A percentile compares a stretch with the other conserved stretches of the same genome.
These are phyloP conservation scores for Stentor coeruleus DNA, from an alignment of 73 alveolate genomes.

Conservation along the genomic window DNA sequence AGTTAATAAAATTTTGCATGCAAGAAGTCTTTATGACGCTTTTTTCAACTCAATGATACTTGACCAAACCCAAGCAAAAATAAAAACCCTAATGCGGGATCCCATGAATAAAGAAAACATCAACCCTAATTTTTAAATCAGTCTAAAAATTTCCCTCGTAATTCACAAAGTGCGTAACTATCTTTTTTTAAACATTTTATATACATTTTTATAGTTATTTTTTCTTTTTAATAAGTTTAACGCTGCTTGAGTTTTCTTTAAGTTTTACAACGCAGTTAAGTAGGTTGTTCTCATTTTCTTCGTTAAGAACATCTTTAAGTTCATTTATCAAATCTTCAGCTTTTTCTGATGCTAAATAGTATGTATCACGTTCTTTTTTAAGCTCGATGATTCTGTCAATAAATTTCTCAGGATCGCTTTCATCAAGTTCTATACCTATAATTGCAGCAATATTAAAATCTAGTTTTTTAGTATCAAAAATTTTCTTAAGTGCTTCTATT, in stretches of 20 bases:
- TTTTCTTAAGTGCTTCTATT: background rate
- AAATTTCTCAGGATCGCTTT: background rate
- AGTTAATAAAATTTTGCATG: background rate
- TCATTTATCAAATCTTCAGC: background rate
- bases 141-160: no score
- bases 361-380: background rate
- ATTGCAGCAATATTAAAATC: background rate
- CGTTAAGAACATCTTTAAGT: background rate
- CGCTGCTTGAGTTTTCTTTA: no score
- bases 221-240: no score
- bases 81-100: background rate
- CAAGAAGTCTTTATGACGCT: background rate
- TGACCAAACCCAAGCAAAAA: background rate
- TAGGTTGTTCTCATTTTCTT: background rate
- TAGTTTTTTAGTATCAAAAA: background rate
- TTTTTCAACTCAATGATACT: background rate
- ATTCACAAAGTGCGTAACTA: no score
- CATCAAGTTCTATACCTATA: background rate
- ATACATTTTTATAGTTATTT: no score
- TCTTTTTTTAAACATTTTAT: no score
- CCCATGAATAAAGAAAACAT: background rate
- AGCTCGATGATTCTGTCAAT: background rate
- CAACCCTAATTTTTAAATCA: no score
- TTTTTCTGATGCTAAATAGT: background rate
- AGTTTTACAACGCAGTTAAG: background rate